Evolutionary conservation across 331 rosid species (phyloP).

Genomic region (Prunus yedoensis): DNA sequence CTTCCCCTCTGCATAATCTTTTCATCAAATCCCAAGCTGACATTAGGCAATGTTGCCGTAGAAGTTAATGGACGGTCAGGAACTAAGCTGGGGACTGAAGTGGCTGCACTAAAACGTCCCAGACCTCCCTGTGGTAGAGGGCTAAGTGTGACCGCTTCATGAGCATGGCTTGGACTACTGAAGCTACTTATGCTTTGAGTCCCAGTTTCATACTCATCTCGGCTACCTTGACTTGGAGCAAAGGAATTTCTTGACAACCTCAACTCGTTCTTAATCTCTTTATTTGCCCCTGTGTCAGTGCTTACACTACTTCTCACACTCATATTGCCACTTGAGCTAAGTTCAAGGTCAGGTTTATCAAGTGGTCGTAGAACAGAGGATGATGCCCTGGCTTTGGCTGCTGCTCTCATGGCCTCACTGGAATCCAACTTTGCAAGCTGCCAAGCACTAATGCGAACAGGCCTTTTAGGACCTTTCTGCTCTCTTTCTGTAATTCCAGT

Average conservation of each 20-base stretch:
- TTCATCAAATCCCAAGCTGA: conserved; percentile 64
- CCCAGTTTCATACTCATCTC: conserved; percentile 89
- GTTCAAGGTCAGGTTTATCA: conserved; percentile 64
- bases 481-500: conserved; percentile 72
- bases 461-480: conserved; percentile 63
- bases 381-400: conserved; percentile 97
- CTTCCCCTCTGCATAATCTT: conserved; percentile 54
- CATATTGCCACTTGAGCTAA: conserved; percentile 83
- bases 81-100: conserved; percentile 53
- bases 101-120: conserved; percentile 58
- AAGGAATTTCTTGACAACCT: conserved; percentile 63
- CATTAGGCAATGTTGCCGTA: conserved; percentile 50
- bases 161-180: conserved; percentile 91
- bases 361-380: conserved; percentile 88
- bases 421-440: conserved; percentile 91
- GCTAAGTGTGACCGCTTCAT: conserved; percentile 83
- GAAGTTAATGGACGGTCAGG: conserved; percentile 62
- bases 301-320: conserved; percentile 92
- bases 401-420: conserved; percentile 79
- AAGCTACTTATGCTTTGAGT: conserved; percentile 94
- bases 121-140: conserved; percentile 78
- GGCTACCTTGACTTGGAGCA: conserved; percentile 90
- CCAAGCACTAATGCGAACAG: conserved; percentile 92
- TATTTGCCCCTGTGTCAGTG: conserved; percentile 62
- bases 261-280: conserved; percentile 59